Evolutionary conservation across 208 protist genomes (phyloP), one percentile per base, ranked within the genome.

Genomic region (Tritrichomonas foetus): DNA sequence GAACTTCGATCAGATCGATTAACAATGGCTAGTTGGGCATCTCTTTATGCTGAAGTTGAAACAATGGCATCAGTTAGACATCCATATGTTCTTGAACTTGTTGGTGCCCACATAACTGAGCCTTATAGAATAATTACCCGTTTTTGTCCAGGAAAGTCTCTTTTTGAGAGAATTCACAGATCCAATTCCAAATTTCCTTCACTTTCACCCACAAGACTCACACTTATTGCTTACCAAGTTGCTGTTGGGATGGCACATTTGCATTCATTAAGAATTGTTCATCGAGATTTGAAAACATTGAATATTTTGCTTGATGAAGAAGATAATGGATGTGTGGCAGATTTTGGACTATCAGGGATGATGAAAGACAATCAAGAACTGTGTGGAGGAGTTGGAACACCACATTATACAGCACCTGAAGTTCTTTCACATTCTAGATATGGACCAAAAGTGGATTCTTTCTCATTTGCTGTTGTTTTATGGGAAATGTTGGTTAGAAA

Each of bases 331-430:
- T 50, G 41, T 61, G 78, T 92, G 33, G 50, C 49, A 20, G 78
- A 92, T 25, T 92, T 92, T 61, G 78, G 78, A 13, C 20, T 92
- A n/a, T 47, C 30, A 47, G 49, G 50, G 22, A 92, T 92, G 41
- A 41, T 92, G 47, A 92, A 92, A 64, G 78, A 92, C 3, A 61
- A 92, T 16, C 78, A 50, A 41, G 41, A 92, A 64, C 20, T 61
- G 14, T 92, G n/a, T 92, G 50, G 49, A 9, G 50, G 49, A 5
- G 36, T 92, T 22, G 78, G 78, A 16, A 50, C 78, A 41, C 50
- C 50, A 61, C 41, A 92, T 41, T 92, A 61, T 14, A 92, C 50
- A 5, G 78, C 78, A 61, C 78, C 78, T 47, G 78, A 92, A 92
- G 78, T 61, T 22, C 36, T 92, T n/a, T 20, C 20, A 25, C 16